A percentile compares a stretch with the other conserved stretches of the same genome.
phyloP scores from a whole-genome alignment of 345 rosid species.

The Eucalyptus coolabah region DNA sequence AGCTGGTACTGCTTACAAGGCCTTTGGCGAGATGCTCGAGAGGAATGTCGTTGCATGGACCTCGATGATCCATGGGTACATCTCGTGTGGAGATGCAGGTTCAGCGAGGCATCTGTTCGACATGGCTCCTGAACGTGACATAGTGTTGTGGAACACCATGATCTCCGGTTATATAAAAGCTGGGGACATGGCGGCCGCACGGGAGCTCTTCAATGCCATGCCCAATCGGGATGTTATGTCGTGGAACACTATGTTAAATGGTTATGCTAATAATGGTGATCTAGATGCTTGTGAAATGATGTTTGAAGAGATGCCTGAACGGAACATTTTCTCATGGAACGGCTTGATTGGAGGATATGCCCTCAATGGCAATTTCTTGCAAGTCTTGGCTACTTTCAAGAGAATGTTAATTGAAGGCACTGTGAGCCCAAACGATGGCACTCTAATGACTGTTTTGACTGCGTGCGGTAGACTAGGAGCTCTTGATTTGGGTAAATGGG shows the following conservation, averaged over 20 bases:
- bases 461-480: conserved; percentile 82
- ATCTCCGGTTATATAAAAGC: conserved; percentile 47
- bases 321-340: conserved; percentile 80
- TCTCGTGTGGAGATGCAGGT: conserved; percentile 32
- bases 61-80: conserved; percentile 43
- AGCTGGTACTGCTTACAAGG: conserved; percentile 33
- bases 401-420: conserved; percentile 41
- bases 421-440: conserved; percentile 57
- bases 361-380: conserved; percentile 14
- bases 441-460: conserved; percentile 56
- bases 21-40: conserved; percentile 57
- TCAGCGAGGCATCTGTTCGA: conserved; percentile 55
- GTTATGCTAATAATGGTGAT: conserved; percentile 50
- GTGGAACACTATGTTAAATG: conserved; percentile 13
- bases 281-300: conserved; percentile 30
- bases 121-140: conserved; percentile 61
- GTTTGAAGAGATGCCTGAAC: conserved; percentile 59
- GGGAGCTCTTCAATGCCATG: conserved; percentile 53
- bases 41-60: conserved; percentile 79
- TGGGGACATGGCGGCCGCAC: conserved; percentile 51
- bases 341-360: conserved; percentile 56
- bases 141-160: conserved; percentile 72
- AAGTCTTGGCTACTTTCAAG: conserved; percentile 48
- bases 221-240: conserved; percentile 66
- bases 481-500: conserved; percentile 58